Evolutionary conservation across 192 early-diverging fungal species (phyloP).

Genomic region (Umbelopsis ramanniana): DNA sequence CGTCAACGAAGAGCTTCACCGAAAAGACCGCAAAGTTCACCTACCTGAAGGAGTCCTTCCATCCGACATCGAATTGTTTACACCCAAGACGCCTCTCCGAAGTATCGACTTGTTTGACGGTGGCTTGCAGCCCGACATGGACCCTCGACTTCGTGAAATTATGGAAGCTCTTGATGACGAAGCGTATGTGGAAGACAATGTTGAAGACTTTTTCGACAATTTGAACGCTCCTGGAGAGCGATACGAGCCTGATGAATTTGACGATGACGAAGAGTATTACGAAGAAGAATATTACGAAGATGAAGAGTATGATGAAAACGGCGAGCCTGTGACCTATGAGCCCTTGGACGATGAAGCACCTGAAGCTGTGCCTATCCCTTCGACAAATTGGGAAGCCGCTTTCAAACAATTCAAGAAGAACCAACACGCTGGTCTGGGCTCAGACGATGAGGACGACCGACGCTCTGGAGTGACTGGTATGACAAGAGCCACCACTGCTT

Average conservation of each 20-base stretch:
- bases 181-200: conserved; percentile 82
- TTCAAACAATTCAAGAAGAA: conserved; percentile 61
- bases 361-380: conserved; percentile 18
- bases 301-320: conserved; percentile 42
- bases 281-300: conserved; percentile 54
- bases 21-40: conserved; percentile 40
- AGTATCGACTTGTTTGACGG: conserved; percentile 39
- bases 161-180: conserved; percentile 95
- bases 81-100: background rate
- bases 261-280: conserved; percentile 46
- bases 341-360: conserved; percentile 11
- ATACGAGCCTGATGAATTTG: conserved; percentile 59
- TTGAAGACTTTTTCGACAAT: conserved; percentile 82
- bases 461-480: conserved; percentile 57
- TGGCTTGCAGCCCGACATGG: conserved; percentile 74
- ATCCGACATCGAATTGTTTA: conserved; percentile 67
- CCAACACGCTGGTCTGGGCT: conserved; percentile 33
- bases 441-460: conserved; percentile 52
- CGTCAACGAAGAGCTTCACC: conserved; percentile 10
- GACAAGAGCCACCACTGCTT: conserved; percentile 92
- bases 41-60: conserved; percentile 80
- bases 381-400: conserved; percentile 52
- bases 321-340: conserved; percentile 33
- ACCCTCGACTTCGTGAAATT: conserved; percentile 81
- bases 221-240: conserved; percentile 68